Base-by-base conservation (phyloP, 768 basidiomycete species). In the Calocybe cyanea region DNA sequence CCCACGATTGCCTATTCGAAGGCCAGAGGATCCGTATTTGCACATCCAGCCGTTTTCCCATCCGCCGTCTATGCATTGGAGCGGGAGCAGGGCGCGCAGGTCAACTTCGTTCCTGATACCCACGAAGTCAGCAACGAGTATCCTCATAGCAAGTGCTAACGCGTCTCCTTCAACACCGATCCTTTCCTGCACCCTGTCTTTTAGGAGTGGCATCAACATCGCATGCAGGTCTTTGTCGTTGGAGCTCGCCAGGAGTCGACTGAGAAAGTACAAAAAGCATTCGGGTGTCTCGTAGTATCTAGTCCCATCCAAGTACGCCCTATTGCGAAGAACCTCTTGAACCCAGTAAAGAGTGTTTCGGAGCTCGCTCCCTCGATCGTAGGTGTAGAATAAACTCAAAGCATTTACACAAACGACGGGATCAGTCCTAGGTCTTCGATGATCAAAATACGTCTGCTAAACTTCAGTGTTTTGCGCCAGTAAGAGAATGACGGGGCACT, bases 1-100 rank as follows among this genome's bases (percentile, higher is more conserved):
- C 0, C 80, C 78, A 5, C 74, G 69, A 57, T 81, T 81, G 10
- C 76, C 73, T 21, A 81, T 75, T 40, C 61, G 66, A 39, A 77
- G 58, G 0, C 69, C 72, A 0, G 73, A 68, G 0, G 67, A 65
- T 3, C 75, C 76, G 46, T 75, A 78, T 57, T 71, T 76, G 63
- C 78, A 82, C 15, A 81, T 63, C 76, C 77, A 80, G 1, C 80
- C 71, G 7, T 64, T 64, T 18, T 67, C 70, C 75, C 76, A 83
- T 3, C 76, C 72, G 14, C 80, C 80, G 51, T 81, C 79, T 47
- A 73, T 73, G 45, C 63, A 63, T 51, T 81, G 80, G 47, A 77
- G 55, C 4, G 66, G 57, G 2, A 76, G 65, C 7, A 83, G 67
- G 15, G 61, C 55, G 7, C 66, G 61, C 7, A 77, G 50, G 55